A percentile compares a stretch with the other conserved stretches of the same genome.
Evolutionary conservation across 129 eudicot species (phyloP).

Genomic region (Artemisia annua): DNA sequence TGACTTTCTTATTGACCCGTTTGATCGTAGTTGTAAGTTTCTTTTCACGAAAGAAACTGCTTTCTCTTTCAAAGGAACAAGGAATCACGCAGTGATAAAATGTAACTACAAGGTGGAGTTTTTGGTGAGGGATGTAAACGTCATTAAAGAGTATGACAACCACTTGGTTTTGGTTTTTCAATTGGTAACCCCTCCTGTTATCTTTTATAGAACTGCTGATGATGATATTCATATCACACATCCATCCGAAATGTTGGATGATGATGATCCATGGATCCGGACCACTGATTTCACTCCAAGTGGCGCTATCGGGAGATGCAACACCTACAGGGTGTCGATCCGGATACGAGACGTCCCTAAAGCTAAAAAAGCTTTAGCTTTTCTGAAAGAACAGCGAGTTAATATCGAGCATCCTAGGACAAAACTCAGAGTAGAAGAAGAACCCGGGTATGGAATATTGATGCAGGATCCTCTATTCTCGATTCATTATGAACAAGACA

Average conservation of each 20-base stretch:
- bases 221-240: conserved; percentile 54
- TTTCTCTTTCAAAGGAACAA: conserved; percentile 48
- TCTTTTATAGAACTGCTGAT: conserved; percentile 69
- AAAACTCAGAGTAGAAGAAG: conserved; percentile 36
- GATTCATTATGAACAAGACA: conserved; percentile 38
- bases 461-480: conserved; percentile 46
- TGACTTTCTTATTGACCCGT: conserved; percentile 65
- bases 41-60: conserved; percentile 54
- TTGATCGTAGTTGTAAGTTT: conserved; percentile 49
- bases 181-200: conserved; percentile 51
- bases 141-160: not conserved
- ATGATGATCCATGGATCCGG: conserved; percentile 84
- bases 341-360: conserved; percentile 48
- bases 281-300: conserved; percentile 66
- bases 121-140: conserved; percentile 50
- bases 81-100: conserved; percentile 37
- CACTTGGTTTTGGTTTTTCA: conserved; percentile 44
- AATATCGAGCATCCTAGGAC: not conserved
- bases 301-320: conserved; percentile 75
- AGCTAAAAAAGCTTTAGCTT: conserved; percentile 44
- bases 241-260: conserved; percentile 69
- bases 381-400: conserved; percentile 44
- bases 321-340: conserved; percentile 48
- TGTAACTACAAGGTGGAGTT: conserved; percentile 64
- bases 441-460: conserved; percentile 49